Percentiles rank a stretch among this genome's conserved stretches.
Evolutionary conservation across 179 eudicot species (phyloP).

Genomic region (Sideroxylon spinosum): DNA sequence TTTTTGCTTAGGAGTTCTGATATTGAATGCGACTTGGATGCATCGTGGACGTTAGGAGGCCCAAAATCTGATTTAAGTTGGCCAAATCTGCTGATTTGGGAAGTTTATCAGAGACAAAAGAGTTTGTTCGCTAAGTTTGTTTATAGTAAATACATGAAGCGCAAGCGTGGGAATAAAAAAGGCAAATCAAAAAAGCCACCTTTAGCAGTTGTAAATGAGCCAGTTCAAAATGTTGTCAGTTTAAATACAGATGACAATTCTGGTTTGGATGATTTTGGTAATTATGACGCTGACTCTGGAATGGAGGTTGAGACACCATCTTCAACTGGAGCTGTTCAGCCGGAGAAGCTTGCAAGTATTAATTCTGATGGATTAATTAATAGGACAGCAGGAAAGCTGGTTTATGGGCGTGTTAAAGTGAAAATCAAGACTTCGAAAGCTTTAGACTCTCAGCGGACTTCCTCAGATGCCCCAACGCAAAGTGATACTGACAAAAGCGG

Average conservation of each 20-base stretch:
- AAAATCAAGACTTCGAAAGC: constrained; percentile 50
- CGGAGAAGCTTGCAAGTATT: constrained; percentile 23
- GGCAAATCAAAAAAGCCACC: constrained; percentile 45
- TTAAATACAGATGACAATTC: constrained; percentile 29
- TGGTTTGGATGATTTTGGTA: constrained; percentile 19
- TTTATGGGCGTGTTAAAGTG: constrained; percentile 66
- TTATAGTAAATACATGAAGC: constrained; percentile 49
- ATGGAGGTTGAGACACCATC: constrained; percentile 21
- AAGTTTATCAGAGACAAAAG: too few species aligned
- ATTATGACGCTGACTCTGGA: constrained; percentile 19
- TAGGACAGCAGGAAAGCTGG: constrained; percentile 47
- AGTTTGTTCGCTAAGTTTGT: background rate
- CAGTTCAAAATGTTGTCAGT: constrained; percentile 24
- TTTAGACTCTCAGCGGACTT: constrained; percentile 25
- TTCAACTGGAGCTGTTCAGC: constrained; percentile 17
- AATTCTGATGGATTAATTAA: constrained; percentile 28
- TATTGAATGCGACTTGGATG: background rate
- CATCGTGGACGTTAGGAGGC: background rate
- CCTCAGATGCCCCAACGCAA: constrained; percentile 18
- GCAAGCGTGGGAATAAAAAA: constrained; percentile 70
- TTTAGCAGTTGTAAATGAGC: constrained; percentile 16
- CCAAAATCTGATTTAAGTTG: too few species aligned
- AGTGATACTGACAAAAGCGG: constrained; percentile 32
- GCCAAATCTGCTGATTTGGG: too few species aligned
- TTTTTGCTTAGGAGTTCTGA: background rate